Base-by-base conservation (phyloP, 441 rosid species). In the Lepidium campestre region DNA sequence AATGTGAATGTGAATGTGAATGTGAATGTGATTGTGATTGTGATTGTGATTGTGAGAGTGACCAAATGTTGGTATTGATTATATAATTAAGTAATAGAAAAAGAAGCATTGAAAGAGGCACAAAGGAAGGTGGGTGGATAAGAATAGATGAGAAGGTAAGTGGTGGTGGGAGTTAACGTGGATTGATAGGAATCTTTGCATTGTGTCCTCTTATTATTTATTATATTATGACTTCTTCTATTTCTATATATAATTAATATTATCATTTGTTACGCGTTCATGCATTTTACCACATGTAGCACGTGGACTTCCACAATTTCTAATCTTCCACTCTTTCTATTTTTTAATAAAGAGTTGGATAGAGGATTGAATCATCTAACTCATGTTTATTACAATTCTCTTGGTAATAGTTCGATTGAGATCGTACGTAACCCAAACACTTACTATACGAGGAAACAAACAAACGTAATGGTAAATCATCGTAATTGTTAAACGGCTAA, bases 171-270 rank as follows among this genome's bases (percentile, higher is more conserved):
- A 59, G 57, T 27, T 59, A 40, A 66, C 67, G 77, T 73, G 77
- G 68, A 73, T 66, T 62, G 68, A 73, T 73, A 73, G 67, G 72
- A 53, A 73, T 73, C 67, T 29, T 44, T 44, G 12, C 66, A 57
- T 15, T 66, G 65, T 49, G 60, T 27, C 55, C 48, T 44, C 54
- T 29, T 29, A 7, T 29, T 29, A n/a, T n/a, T 29, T 27, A 2
- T 27, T 27, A 1, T 6, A 7, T 7, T 1, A 27, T 5, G 31
- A 27, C 0, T 27, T 29, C 34, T 7, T 29, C 10, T 29, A 7
- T 29, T 1, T 7, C 11, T 14, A 11, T 0, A 39, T 15, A 5
- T 35, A 12, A 10, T 2, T 46, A 46, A 39, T 15, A 2, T 45
- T 37, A 40, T 27, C n/a, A n/a, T n/a, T n/a, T 57, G 57, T 71